Conservation (phyloP, 1,284 basidiomycete species). For the Irpex rosettiformis region DNA sequence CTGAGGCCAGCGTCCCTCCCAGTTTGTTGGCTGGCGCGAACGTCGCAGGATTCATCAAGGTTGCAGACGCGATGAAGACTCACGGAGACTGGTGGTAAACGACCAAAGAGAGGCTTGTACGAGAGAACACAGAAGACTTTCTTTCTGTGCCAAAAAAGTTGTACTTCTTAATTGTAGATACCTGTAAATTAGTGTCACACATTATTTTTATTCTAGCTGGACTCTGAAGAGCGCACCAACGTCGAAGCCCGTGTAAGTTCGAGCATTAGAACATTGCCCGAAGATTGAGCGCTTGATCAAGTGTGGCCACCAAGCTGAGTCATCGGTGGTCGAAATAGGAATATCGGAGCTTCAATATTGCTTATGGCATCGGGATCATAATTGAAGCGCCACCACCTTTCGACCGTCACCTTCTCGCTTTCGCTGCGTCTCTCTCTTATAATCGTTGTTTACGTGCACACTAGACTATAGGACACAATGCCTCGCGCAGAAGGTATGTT, state of each 20-base stretch:
- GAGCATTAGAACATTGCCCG: no score
- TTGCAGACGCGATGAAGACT: conserved; percentile 64
- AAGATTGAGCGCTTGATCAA: no score
- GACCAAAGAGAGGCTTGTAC: no score
- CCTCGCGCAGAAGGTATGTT: conserved; percentile 72
- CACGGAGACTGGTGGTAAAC: conserved; percentile 75
- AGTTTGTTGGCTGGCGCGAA: conserved; percentile 72
- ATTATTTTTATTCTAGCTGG: background rate
- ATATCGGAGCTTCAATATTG: background rate
- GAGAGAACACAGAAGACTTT: no score
- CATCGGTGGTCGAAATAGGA: no score
- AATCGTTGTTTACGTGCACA: background rate
- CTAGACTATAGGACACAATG: conserved; percentile 41
- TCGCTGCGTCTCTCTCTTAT: background rate
- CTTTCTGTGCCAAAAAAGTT: background rate
- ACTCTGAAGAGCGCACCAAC: no score
- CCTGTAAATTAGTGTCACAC: background rate
- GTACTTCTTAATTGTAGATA: background rate
- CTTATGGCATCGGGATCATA: background rate
- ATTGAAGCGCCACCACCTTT: background rate
- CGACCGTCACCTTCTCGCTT: background rate
- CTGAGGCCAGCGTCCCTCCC: conserved; percentile 43
- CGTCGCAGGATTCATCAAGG: conserved; percentile 75
- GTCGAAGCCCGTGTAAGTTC: no score
- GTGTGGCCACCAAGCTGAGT: background rate